Percentiles rank a stretch among this genome's conserved stretches.
These are phyloP conservation scores for Mucor irregularis DNA, from an alignment of 371 early-diverging fungal genomes.

Conservation along the genomic window DNA sequence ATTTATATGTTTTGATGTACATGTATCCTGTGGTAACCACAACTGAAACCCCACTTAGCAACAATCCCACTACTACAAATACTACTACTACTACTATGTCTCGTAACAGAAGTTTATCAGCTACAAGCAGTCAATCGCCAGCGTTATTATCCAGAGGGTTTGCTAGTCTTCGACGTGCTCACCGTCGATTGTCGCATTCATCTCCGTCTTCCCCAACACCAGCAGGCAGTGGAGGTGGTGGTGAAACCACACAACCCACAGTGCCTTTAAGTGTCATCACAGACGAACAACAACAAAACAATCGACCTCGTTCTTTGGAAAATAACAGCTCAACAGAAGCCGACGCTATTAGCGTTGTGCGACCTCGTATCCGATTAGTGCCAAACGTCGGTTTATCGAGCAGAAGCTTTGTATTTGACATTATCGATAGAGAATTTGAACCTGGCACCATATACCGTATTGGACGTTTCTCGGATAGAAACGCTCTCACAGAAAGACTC, in stretches of 20 bases:
- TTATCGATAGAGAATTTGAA: conserved; percentile 75
- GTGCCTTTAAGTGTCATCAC: not conserved
- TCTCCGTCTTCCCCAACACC: conserved; percentile 14
- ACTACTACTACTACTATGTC: conserved; percentile 18
- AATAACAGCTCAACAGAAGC: not conserved
- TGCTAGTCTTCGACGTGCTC: conserved; percentile 34
- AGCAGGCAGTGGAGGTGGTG: not conserved
- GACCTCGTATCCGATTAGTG: conserved; percentile 70
- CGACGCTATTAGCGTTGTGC: not conserved
- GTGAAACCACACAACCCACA: not conserved
- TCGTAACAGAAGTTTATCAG: conserved; percentile 35
- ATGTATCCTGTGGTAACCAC: conserved; percentile 4
- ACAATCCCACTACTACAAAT: conserved; percentile 2
- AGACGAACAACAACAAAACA: too few species aligned
- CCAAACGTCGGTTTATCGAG: conserved; percentile 70
- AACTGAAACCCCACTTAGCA: not conserved
- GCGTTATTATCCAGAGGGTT: conserved; percentile 38
- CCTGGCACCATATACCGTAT: conserved; percentile 70
- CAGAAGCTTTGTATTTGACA: conserved; percentile 80
- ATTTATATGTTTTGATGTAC: not conserved
- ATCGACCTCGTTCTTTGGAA: too few species aligned
- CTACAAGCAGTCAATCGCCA: conserved; percentile 17
- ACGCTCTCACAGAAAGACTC: conserved; percentile 60
- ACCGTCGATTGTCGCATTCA: conserved; percentile 26
- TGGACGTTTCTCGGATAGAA: conserved; percentile 82